Base-by-base conservation (phyloP, 441 rosid species). In the Adansonia grandidieri region DNA sequence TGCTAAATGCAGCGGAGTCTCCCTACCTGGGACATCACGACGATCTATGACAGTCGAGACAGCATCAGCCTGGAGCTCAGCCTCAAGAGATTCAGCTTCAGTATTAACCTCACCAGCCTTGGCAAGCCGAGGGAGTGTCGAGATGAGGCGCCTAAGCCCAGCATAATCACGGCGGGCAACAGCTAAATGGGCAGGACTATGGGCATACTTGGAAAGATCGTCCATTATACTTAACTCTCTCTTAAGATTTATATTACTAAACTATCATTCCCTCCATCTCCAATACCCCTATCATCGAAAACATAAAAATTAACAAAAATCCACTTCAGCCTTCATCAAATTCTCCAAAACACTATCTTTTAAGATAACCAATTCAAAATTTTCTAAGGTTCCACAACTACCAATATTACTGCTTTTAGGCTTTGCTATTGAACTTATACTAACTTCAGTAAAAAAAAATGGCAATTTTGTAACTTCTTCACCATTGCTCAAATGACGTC, bases 1-100 rank as follows among this genome's bases (percentile, higher is more conserved):
- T 22, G 99, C 98, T 50, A 96, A 95, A 78, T 96, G 99, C 82
- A 96, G 87, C 13, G 98, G 98, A 44, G 99, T 96, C 84, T 96
- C 99, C 14, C 99, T 92, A 48, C 92, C 93, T 61, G 95, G 97
- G 74, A 93, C 99, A 87, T 96, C 98, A 66, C 99, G 95, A 1
- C 95, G 82, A 80, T 96, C 99, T 74, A 94, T 91, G 14, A 87
- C 87, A 53, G 90, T 84, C 0, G 96, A 82, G 32, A 96, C 89
- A 75, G 98, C 85, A 86, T 93, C 98, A 28, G 99, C 97, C 63
- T 75, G 84, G 70, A 73, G 74, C 87, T 96, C 99, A 14, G 95
- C 89, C 73, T 85, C 93, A 19, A 94, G 81, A 47, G 98, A 96
- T 79, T 96, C 94, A 45, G 83, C 90, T 78, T 94, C 99, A 5